phyloP scores from a whole-genome alignment of 768 basidiomycete species.

The Suillus alpinus region DNA sequence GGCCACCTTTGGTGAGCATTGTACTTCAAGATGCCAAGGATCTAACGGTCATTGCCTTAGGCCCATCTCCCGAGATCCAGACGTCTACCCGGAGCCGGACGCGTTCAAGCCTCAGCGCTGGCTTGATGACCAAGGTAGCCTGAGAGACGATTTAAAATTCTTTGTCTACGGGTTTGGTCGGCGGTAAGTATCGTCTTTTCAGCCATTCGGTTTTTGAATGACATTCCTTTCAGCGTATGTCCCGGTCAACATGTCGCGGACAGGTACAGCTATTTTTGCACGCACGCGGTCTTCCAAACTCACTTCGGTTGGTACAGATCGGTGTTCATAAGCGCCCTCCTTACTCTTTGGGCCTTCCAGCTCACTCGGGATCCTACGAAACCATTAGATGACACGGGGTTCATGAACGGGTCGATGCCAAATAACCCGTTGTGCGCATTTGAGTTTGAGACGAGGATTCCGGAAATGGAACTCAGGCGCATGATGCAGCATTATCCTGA shows the following conservation, averaged over 20 bases:
- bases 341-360: constrained; percentile 58
- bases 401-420: constrained; percentile 29
- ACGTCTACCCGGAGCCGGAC: constrained; percentile 50
- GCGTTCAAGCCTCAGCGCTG: constrained; percentile 51
- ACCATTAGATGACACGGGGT: constrained; percentile 55
- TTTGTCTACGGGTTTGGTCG: constrained; percentile 49
- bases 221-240: too few relatives aligned
- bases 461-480: too few relatives aligned
- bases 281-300: too few relatives aligned
- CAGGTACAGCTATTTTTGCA: too few relatives aligned
- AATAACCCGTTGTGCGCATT: too few relatives aligned
- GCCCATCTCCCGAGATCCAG: constrained; percentile 50
- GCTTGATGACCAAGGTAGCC: constrained; percentile 35
- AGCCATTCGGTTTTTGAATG: too few relatives aligned
- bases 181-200: too few relatives aligned
- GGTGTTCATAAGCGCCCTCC: constrained; percentile 55
- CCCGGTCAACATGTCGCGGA: too few relatives aligned
- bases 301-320: constrained; percentile 33
- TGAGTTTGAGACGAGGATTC: too few relatives aligned
- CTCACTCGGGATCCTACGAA: constrained; percentile 42
- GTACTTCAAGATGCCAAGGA: too few relatives aligned
- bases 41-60: constrained; percentile 10
- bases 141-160: constrained; percentile 44
- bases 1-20: constrained; percentile 16
- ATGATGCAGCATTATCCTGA: too few relatives aligned